Evolutionary conservation across 768 basidiomycete species (phyloP), one percentile per base, ranked within the genome.

Genomic region (Hygrophorus pudorinus): DNA sequence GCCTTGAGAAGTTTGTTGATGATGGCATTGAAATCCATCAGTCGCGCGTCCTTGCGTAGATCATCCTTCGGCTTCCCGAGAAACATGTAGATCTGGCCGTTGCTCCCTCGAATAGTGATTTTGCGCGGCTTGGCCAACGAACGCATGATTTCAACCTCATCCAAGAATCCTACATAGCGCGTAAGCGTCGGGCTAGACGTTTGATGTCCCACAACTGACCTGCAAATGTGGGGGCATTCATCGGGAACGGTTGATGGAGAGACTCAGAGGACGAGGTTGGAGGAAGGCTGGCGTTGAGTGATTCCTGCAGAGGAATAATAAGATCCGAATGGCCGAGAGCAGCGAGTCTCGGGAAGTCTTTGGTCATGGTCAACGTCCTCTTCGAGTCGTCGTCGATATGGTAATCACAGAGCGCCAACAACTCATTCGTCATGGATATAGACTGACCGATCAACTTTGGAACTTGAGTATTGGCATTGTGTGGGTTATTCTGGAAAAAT

Each of bases 21-120:
- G 62, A 99, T 92, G 2, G 86, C 78, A 56, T 97, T 93, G 64
- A 98, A 89, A 57, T 98, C 96, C 94, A 98, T 98, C 43, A 99
- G 62, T 4, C 96, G 76, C 0, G 92, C 93, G 55, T 99, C 96
- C 67, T 99, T 99, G 31, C 96, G 76, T 27, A 99, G 70, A 63
- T 99, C 96, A 58, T 99, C 96, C 61, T 91, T 90, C 6, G 94
- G 94, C 60, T 99, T 99, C 42, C 88, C 89, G 5, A 99, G 71
- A 68, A 98, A 97, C 64, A 79, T 81, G 65, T 97, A 97, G 9
- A 65, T 66, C 46, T 81, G 76, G 1, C 91, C 91, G 56, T 98
- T 78, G 51, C 78, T 82, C 1, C 89, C 93, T 21, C 65, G 66
- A 38, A 98, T 83, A 1, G 80, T 81, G 48, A 99, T 77, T 63